These are phyloP conservation scores for Ustanciosporium gigantosporum DNA, from an alignment of 1,284 basidiomycete genomes.

Conservation along the genomic window DNA sequence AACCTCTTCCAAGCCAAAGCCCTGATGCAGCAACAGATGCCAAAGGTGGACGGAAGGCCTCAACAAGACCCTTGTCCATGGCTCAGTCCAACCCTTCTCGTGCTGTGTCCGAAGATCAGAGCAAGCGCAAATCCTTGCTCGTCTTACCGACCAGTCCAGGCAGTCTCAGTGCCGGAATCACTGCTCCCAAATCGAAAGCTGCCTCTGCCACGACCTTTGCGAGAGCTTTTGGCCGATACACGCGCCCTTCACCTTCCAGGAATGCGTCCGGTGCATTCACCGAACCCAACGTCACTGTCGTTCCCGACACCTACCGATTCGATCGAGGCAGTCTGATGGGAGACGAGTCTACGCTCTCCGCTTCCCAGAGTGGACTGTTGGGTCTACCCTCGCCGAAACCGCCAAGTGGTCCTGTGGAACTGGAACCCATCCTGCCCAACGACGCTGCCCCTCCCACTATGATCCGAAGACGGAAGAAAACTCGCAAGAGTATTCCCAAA, in stretches of 20 bases:
- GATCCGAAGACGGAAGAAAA: slow-evolving; percentile 19
- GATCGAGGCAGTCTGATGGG: too few species aligned
- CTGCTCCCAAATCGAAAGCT: background rate
- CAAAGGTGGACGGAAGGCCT: too few species aligned
- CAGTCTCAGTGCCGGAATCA: background rate
- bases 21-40: too few species aligned
- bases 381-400: slow-evolving; percentile 47
- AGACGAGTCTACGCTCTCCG: slow-evolving; percentile 1
- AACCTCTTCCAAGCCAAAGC: slow-evolving; percentile 14
- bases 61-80: background rate
- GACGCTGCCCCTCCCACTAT: slow-evolving; percentile 79
- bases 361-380: background rate
- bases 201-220: slow-evolving; percentile 42
- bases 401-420: slow-evolving; percentile 72
- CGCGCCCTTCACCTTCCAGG: slow-evolving; percentile 22
- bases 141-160: background rate
- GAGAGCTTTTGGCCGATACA: slow-evolving; percentile 52
- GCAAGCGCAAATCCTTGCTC: background rate
- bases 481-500: slow-evolving; percentile 6
- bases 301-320: slow-evolving; percentile 43
- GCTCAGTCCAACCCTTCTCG: background rate
- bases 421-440: slow-evolving; percentile 85
- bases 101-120: slow-evolving; percentile 1
- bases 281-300: slow-evolving; percentile 62
- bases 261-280: slow-evolving; percentile 32